A percentile compares a stretch with the other conserved stretches of the same genome.
Conservation (phyloP, 2,329 filamentous ascomycete species). For the Harringtonia lauricola region DNA sequence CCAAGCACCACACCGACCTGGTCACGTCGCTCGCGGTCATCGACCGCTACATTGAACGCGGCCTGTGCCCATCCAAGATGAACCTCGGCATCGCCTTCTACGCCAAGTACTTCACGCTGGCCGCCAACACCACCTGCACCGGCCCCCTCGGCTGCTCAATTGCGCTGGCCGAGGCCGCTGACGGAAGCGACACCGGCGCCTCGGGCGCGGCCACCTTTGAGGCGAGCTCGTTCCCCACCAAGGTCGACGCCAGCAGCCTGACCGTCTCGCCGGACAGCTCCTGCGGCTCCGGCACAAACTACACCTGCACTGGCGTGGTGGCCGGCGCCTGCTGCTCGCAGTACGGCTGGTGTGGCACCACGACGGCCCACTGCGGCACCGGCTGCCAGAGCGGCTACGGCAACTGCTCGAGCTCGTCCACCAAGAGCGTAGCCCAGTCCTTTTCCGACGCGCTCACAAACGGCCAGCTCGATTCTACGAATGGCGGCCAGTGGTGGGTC, state of each 20-base stretch:
- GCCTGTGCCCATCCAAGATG: conserved; percentile 37
- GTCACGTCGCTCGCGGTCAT: conserved; percentile 40
- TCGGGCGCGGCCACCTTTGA: conserved; percentile 32
- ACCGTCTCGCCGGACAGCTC: conserved; percentile 6
- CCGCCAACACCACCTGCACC: conserved; percentile 26
- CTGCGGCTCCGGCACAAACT: conserved; percentile 5
- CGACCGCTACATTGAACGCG: conserved; percentile 46
- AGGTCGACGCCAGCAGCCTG: conserved; percentile 8
- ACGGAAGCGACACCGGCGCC: conserved; percentile 24
- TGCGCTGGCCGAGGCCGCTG: conserved; percentile 41
- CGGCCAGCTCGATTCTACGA: conserved; percentile 30
- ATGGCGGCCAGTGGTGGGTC: conserved; percentile 45
- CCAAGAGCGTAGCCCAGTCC: conserved; percentile 12
- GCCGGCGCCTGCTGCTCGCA: conserved; percentile 8
- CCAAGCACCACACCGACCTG: conserved; percentile 56
- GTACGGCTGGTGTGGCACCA: conserved; percentile 8
- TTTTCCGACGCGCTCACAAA: conserved; percentile 31
- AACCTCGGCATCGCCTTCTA: conserved; percentile 60
- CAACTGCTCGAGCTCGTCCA: conserved; percentile 1
- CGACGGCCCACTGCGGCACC: conserved; percentile 5
- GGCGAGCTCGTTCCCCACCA: conserved; percentile 16
- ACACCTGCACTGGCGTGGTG: conserved; percentile 3
- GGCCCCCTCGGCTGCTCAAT: conserved; percentile 43
- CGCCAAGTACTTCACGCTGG: conserved; percentile 51
- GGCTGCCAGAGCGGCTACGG: conserved; percentile 9